Base-by-base conservation (phyloP, 257 asterid species). In the Cordia subcordata region DNA sequence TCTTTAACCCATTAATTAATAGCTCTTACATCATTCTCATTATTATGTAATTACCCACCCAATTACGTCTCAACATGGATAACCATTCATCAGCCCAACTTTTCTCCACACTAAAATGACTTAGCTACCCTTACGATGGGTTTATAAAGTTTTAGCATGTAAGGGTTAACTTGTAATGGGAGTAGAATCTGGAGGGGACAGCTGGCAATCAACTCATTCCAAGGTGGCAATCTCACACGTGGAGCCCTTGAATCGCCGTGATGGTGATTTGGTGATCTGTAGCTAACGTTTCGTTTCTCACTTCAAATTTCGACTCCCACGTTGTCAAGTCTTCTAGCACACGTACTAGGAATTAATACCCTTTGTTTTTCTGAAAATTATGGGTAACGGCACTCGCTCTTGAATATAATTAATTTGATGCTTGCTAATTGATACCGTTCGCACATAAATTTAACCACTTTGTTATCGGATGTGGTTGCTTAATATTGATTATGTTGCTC, bases 201-300 rank as follows among this genome's bases (percentile, higher is more conserved):
- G 80, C 87, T 80, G 83, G 77, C 84, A 64, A 57, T 15, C 47
- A 58, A 42, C 37, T 55, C 66, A 73, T 57, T 62, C 72, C 23
- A 11, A 72, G 83, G 81, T 78, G 82, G 81, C 79, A 74, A 72
- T 18, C 58, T 68, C 70, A 57, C 23, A 35, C 13, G 49, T 54
- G 63, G 86, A 82, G 10, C 76, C 81, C 81, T 5, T 53, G 0
- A 47, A 72, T 80, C 51, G 68, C 62, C 45, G n/a, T n/a, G n/a
- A n/a, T n/a, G n/a, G n/a, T 2, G 68, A 69, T 8, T 5, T 63
- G 71, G 57, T 76, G 75, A 79, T 75, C 86, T 77, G 78, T 71
- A 38, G 57, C 51, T 13, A 61, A 60, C 56, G 64, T 55, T 60
- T 60, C 61, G 21, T 49, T 60, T 47, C 47, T 23, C 58, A 9